Base-by-base conservation (phyloP, 2,329 filamentous ascomycete species). In the Torrubiella hemipterigena region DNA sequence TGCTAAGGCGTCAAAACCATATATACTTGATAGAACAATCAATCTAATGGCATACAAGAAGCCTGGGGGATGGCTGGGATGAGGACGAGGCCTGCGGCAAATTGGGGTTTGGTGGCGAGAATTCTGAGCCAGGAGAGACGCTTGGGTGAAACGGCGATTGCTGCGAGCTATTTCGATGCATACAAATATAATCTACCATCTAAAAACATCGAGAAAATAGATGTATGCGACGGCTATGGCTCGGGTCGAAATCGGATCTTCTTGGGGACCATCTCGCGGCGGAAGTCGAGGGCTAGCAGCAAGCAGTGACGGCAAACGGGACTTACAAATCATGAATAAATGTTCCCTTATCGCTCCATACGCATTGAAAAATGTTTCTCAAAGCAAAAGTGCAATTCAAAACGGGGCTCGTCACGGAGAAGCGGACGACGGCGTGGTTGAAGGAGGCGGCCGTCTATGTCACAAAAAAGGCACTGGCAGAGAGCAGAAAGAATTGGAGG, bases 301-400 rank as follows among this genome's bases (percentile, higher is more conserved):
- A 42, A 36, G 38, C 28, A 23, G 30, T 27, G 31, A 31, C 42
- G 40, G 38, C 23, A 25, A 29, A 29, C 31, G 32, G 36, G 38
- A 68, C 64, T 63, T 57, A 68, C 64, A 59, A 63, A 55, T 63
- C 61, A 67, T 65, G 51, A 60, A 63, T 51, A 45, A 51, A 58
- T 48, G 49, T 49, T 50, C 46, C 44, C 22, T 14, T 24, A 24
- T 11, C 12, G 10, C n/a, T 12, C 22, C 11, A 14, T 24, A 24
- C 47, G 51, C 58, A 52, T 52, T 51, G 56, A 48, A 49, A 45
- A 36, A 35, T 31, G 36, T 38, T 30, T 42, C 47, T 47, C 32
- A 42, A 40, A 38, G 43, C 38, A 38, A 42, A 40, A 38, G 33
- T 4, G 18, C 10, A 16, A 32, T 13, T 35, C 26, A 23, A 7